Evolutionary conservation across 192 early-diverging fungal genomes (phyloP), one percentile per base, ranked within the genome.

Genomic region (Umbelopsis sp.): DNA sequence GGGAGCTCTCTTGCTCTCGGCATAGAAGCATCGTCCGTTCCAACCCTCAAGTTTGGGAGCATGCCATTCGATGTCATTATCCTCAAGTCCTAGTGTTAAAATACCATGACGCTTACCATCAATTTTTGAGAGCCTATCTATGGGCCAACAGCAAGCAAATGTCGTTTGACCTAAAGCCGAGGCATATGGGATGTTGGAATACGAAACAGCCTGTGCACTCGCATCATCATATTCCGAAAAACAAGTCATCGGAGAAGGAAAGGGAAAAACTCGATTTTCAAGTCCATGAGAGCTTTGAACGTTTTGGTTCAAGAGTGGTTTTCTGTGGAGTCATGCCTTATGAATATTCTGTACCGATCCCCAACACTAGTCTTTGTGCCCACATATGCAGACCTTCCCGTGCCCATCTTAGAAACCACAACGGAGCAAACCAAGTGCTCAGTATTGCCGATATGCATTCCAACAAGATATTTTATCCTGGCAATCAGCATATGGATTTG

Each of bases 261-360:
- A 20, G 29, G 17, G 56, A 20, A 3, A 62, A 31, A 14, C 20
- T 62, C 8, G 56, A 62, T 14, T 26, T 62, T 34, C 29, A 20
- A 2, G 11, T 62, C 7, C 31, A 14, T 2, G 29, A 32, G 4
- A n/a, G 17, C 14, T 62, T 32, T 62, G 7, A 29, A n/a, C 16
- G 9, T 11, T 62, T 29, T 62, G 31, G 56, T 7, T 11, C 11
- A 3, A 32, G 26, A 5, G 31, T 31, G 29, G 10, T 62, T 3
- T 62, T 20, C 31, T 62, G 56, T 34, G 56, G 56, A 34, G 31
- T 36, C 6, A 62, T 62, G 31, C 56, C 56, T 14, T 62, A 62
- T 7, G 56, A 62, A n/a, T 32, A 32, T 32, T 62, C 29, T 11
- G 31, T 62, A 6, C 56, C 56, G 3, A 62, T 62, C n/a, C 56